These are phyloP conservation scores for Aeminium ludgeri DNA, from an alignment of 495 filamentous ascomycete species.

Conservation along the genomic window DNA sequence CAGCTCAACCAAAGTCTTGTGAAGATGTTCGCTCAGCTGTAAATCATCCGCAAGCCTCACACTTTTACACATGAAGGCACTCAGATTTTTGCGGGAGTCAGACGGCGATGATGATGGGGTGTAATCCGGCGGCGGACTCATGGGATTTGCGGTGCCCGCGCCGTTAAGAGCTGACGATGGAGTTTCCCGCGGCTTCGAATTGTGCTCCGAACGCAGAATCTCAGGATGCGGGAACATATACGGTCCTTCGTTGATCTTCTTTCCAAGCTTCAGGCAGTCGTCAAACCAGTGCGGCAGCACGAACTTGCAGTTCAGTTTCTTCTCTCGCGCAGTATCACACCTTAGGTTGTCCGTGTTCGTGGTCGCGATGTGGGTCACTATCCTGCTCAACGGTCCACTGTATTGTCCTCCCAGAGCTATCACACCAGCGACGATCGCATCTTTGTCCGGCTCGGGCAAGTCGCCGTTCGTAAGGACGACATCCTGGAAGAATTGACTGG, in stretches of 20 bases:
- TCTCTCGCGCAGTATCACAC: slow-evolving; percentile 44
- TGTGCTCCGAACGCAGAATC: slow-evolving; percentile 28
- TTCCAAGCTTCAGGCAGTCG: slow-evolving; percentile 81
- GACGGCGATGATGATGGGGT: slow-evolving; percentile 16
- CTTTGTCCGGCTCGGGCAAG: slow-evolving; percentile 75
- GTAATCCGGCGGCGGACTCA: slow-evolving; percentile 17
- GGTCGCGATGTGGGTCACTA: slow-evolving; percentile 80
- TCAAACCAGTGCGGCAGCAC: slow-evolving; percentile 99
- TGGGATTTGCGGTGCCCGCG: slow-evolving; percentile 49
- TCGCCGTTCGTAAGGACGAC: slow-evolving; percentile 61
- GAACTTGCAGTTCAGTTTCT: slow-evolving; percentile 53
- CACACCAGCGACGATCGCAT: slow-evolving; percentile 79
- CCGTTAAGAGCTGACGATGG: slow-evolving; percentile 46
- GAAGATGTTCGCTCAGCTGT: slow-evolving; percentile 44
- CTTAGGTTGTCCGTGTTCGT: slow-evolving; percentile 58
- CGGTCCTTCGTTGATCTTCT: slow-evolving; percentile 69
- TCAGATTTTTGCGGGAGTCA: slow-evolving; percentile 23
- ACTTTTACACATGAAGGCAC: slow-evolving; percentile 38
- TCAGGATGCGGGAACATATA: slow-evolving; percentile 81
- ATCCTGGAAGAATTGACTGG: slow-evolving; percentile 72
- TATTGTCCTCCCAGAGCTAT: slow-evolving; percentile 78
- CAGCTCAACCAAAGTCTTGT: slow-evolving; percentile 48
- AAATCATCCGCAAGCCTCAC: slow-evolving; percentile 52
- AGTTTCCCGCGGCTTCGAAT: slow-evolving; percentile 3
- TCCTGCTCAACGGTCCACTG: slow-evolving; percentile 45